A percentile compares a stretch with the other conserved stretches of the same genome.
Evolutionary conservation across 495 filamentous ascomycete species (phyloP).

Genomic region (Venustampulla echinocandica): DNA sequence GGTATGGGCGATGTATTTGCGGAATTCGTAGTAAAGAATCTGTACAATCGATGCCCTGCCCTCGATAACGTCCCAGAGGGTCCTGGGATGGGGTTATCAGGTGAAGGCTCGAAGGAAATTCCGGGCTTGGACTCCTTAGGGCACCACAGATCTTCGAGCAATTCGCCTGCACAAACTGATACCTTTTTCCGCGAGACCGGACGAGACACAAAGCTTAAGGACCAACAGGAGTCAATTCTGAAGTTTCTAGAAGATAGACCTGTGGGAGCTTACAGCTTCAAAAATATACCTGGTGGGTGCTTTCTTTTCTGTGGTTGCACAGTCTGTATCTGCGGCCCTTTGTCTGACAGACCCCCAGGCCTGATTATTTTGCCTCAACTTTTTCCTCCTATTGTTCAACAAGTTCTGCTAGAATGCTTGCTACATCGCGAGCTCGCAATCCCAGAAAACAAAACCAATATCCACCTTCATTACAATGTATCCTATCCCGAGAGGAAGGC

Average conservation of each 20-base stretch:
- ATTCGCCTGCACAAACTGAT: background rate
- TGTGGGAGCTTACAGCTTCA: background rate
- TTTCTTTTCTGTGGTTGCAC: background rate
- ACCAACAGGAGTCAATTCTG: no score
- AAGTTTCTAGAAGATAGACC: no score
- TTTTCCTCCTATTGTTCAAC: slow-evolving; percentile 59
- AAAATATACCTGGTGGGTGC: background rate
- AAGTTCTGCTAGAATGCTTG: slow-evolving; percentile 54
- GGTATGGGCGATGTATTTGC: background rate
- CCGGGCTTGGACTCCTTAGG: no score
- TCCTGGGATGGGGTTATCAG: background rate
- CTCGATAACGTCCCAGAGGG: background rate
- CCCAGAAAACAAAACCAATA: slow-evolving; percentile 69
- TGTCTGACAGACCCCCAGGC: slow-evolving; percentile 37
- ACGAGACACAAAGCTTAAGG: no score
- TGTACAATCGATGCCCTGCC: no score
- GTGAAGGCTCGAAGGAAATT: background rate
- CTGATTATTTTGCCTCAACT: slow-evolving; percentile 66
- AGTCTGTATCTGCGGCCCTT: background rate
- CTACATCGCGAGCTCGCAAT: slow-evolving; percentile 75
- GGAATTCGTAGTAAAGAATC: background rate
- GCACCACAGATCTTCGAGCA: background rate
- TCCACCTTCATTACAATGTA: slow-evolving; percentile 74
- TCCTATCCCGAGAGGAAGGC: slow-evolving; percentile 46
- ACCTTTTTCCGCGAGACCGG: background rate